phyloP scores from a whole-genome alignment of 2,329 filamentous ascomycete species.

The Penicillium oxalicum region DNA sequence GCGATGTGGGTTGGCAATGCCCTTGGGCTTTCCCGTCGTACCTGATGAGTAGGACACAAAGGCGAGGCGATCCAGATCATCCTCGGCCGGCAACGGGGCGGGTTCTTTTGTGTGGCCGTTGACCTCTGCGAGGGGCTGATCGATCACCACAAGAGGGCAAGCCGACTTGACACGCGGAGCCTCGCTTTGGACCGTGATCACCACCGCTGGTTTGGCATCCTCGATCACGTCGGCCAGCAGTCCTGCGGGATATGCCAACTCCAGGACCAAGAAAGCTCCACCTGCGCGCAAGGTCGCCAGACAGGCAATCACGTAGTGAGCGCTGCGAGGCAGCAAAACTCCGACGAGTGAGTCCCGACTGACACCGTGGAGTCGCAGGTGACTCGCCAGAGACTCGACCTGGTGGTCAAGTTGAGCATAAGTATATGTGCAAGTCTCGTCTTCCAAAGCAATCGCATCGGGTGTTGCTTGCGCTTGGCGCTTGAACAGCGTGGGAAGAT shows the following conservation, averaged over 20 bases:
- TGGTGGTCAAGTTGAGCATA: conserved; percentile 66
- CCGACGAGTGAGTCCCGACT: conserved; percentile 68
- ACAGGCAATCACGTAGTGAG: conserved; percentile 73
- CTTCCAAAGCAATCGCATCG: conserved; percentile 64
- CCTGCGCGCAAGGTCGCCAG: conserved; percentile 71
- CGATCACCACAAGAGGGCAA: conserved; percentile 58
- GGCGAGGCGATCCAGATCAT: conserved; percentile 66
- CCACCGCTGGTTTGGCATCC: conserved; percentile 64
- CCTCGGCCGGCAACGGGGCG: conserved; percentile 52
- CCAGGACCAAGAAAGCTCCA: conserved; percentile 73
- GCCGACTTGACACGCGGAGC: conserved; percentile 58
- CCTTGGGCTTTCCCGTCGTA: conserved; percentile 73
- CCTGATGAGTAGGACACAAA: conserved; percentile 80
- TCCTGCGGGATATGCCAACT: conserved; percentile 70
- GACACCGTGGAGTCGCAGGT: conserved; percentile 62
- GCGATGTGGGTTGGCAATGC: conserved; percentile 71
- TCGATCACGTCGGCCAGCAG: conserved; percentile 70
- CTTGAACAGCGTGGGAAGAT: conserved; percentile 65
- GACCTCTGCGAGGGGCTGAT: conserved; percentile 37
- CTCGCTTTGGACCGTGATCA: conserved; percentile 63
- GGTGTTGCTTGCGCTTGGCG: conserved; percentile 64
- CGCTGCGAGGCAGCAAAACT: conserved; percentile 67
- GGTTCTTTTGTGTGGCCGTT: conserved; percentile 42
- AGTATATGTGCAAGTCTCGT: conserved; percentile 60
- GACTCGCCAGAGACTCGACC: conserved; percentile 58